Conservation (phyloP, 2,329 filamentous ascomycete species). For the Botrytis medusae region DNA sequence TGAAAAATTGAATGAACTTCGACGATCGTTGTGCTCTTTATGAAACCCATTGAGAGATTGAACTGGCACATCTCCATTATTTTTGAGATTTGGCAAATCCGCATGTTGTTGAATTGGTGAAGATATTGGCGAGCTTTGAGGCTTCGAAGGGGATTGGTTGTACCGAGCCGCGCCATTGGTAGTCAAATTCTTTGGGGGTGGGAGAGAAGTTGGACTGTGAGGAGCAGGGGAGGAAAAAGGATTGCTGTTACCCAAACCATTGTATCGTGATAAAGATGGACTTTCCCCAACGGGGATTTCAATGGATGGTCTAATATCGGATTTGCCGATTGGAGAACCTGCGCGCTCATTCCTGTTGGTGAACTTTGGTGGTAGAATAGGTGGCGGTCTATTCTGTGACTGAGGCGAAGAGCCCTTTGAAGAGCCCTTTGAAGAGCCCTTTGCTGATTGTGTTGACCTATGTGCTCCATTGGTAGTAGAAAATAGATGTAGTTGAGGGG, state of each 20-base stretch:
- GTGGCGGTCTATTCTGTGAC: slow-evolving; percentile 11
- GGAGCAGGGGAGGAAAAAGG: slow-evolving; percentile 39
- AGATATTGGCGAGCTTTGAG: slow-evolving; percentile 18
- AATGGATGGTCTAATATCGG: slow-evolving; percentile 1
- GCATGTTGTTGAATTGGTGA: slow-evolving; percentile 25
- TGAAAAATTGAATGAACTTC: slow-evolving; percentile 35
- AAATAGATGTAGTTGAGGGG: slow-evolving; percentile 25
- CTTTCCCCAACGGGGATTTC: slow-evolving; percentile 5
- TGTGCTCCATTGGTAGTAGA: slow-evolving; percentile 25
- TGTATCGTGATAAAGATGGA: slow-evolving; percentile 19
- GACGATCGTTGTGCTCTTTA: slow-evolving; percentile 30
- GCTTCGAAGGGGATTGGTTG: slow-evolving; percentile 20
- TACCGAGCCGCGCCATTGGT: slow-evolving; percentile 29
- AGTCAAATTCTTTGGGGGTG: slow-evolving; percentile 37
- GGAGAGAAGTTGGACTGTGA: slow-evolving; percentile 39
- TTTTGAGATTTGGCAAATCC: slow-evolving; percentile 23
- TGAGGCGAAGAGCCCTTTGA: slow-evolving; percentile 7
- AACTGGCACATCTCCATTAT: slow-evolving; percentile 22
- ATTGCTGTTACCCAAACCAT: slow-evolving; percentile 24
- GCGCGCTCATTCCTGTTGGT: slow-evolving; percentile 24
- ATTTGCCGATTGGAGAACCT: slow-evolving; percentile 27
- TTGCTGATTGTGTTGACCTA: slow-evolving; percentile 16
- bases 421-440: slow-evolving; percentile 1
- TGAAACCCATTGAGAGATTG: slow-evolving; percentile 25
- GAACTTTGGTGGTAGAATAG: slow-evolving; percentile 17